A percentile compares a stretch with the other conserved stretches of the same genome.
phyloP scores from a whole-genome alignment of 2,329 filamentous ascomycete genomes.

The Pseudohalonectria lignicola region DNA sequence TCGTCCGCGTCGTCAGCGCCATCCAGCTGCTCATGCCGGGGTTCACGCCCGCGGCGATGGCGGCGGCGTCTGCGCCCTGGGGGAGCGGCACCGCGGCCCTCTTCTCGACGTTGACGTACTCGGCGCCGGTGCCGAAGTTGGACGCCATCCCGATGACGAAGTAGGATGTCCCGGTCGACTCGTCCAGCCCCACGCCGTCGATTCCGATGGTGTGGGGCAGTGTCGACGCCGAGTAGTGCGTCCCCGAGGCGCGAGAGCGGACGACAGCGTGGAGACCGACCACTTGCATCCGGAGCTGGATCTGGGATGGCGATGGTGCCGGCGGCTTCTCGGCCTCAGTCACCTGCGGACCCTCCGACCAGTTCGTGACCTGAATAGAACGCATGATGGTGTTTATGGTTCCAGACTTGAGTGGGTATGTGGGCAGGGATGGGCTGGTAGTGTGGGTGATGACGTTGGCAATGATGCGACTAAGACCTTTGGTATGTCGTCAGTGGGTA shows the following conservation, averaged over 20 bases:
- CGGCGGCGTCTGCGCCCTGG: slow-evolving; percentile 29
- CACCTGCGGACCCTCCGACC: neutral
- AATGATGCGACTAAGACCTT: too few species aligned
- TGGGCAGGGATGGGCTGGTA: too few species aligned
- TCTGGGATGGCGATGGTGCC: slow-evolving; percentile 6
- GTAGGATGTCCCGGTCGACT: slow-evolving; percentile 31
- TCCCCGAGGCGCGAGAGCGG: slow-evolving; percentile 37
- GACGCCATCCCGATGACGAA: slow-evolving; percentile 33
- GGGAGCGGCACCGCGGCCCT: slow-evolving; percentile 27
- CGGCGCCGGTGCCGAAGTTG: slow-evolving; percentile 29
- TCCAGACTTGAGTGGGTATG: too few species aligned
- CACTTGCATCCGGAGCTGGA: slow-evolving; percentile 41
- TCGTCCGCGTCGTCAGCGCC: slow-evolving; percentile 35
- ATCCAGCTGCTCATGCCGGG: slow-evolving; percentile 47
- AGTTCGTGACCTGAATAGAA: neutral
- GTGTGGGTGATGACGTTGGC: too few species aligned
- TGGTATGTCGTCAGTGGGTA: too few species aligned
- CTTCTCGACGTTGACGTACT: slow-evolving; percentile 35
- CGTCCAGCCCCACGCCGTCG: slow-evolving; percentile 38
- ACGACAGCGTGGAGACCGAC: slow-evolving; percentile 42
- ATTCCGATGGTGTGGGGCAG: slow-evolving; percentile 41
- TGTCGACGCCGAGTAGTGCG: slow-evolving; percentile 37
- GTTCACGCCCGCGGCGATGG: slow-evolving; percentile 42
- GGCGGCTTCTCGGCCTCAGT: neutral
- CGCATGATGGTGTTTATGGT: too few species aligned